Evolutionary conservation across 495 filamentous ascomycete species (phyloP), one percentile per base, ranked within the genome.

Genomic region (Penicillium subrubescens): DNA sequence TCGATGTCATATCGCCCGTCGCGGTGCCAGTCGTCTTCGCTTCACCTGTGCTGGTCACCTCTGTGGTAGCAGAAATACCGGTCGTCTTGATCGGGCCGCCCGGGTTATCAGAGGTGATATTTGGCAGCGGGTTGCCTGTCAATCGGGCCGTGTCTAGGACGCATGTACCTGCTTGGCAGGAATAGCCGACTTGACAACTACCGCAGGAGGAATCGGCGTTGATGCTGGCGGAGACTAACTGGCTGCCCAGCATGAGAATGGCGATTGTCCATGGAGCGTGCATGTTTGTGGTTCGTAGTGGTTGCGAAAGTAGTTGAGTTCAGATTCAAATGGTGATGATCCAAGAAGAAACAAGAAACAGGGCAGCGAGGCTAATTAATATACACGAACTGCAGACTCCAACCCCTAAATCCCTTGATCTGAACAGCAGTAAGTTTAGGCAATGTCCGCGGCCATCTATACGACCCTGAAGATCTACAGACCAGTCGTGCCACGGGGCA

Each of bases 1-100:
- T 21, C 10, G 56, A 44, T 31, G 39, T 35, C 19, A 15, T 11
- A 58, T 37, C 25, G 21, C 21, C 39, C 35, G 21, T 34, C 56
- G 35, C 29, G 4, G 53, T 11, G 11, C 17, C 10, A 21, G 34
- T 37, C 8, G 53, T 37, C 29, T 51, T 27, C 25, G 48, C 48
- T n/a, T 31, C 25, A 10, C 48, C 48, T 8, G 53, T 34, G 52
- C 6, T 54, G 17, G 52, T 11, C 12, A n/a, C 11, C 0, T 56
- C 53, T 2, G 53, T 56, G 5, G 31, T 56, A 12, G n/a, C 17
- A 33, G 53, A 56, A 17, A 58, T 35, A 1, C 39, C 56, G 7
- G 56, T 58, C 0, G 56, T 58, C 23, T 43, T 29, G 17, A 58
- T 58, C 17, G 56, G 56, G 5, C 56, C 56, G 23, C 56, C 56